A percentile compares a stretch with the other conserved stretches of the same genome.
phyloP scores from a whole-genome alignment of 257 asterid species.

The Fraxinus quadrangulata region DNA sequence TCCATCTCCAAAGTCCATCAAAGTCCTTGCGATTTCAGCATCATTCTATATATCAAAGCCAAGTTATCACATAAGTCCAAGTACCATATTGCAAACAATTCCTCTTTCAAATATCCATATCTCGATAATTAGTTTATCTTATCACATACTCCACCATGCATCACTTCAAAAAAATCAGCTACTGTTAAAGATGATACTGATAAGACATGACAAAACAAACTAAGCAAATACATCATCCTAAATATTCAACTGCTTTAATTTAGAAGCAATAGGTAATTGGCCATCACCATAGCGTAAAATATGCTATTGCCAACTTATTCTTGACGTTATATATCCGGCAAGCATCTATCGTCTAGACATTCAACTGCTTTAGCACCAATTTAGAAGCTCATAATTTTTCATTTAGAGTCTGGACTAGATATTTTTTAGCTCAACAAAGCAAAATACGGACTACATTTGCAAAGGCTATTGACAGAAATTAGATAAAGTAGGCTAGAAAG shows the following conservation, averaged over 20 bases:
- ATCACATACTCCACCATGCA: not conserved
- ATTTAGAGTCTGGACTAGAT: not conserved
- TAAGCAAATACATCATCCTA: not conserved
- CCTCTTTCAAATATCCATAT: not conserved
- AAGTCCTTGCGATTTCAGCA: not conserved
- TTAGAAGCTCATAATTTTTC: conserved; percentile 3
- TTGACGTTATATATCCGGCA: not conserved
- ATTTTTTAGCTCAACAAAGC: not conserved
- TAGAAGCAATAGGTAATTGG: not conserved
- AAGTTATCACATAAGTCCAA: not conserved
- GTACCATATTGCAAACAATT: not conserved
- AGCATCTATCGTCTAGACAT: not conserved
- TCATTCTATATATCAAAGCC: not conserved
- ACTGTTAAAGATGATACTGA: not conserved
- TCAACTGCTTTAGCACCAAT: conserved; percentile 5
- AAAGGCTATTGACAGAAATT: too few species aligned
- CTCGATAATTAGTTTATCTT: not conserved
- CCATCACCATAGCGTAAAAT: not conserved
- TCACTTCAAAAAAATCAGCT: not conserved
- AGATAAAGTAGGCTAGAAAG: conserved; percentile 2
- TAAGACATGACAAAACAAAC: not conserved
- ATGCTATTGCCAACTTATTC: not conserved
- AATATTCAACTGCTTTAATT: not conserved
- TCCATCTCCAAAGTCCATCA: not conserved
- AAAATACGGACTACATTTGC: not conserved